Evolutionary conservation across 768 basidiomycete species (phyloP), one percentile per base, ranked within the genome.

Genomic region (Leccinum variicolor): DNA sequence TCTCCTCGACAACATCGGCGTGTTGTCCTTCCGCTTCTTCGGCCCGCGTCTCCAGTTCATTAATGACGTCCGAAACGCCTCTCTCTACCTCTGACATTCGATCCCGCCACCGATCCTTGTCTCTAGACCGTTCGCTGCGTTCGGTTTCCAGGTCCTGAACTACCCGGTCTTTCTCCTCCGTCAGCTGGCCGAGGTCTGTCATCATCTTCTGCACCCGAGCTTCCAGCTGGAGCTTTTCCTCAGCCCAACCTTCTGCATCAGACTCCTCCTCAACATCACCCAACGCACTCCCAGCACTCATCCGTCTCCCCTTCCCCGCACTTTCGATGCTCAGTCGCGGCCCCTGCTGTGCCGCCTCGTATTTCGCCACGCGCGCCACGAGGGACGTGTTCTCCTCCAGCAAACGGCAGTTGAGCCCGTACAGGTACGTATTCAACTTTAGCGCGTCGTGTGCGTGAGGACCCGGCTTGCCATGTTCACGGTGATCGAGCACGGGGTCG

Each of bases 381-480:
- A 94, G 76, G 14, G 66, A 72, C 66, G 91, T 81, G 67, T 94
- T 95, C 76, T 96, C 94, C 69, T 93, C 89, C 63, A 91, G 89
- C 55, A 96, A 69, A 55, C 87, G 80, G 46, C 86, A 77, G 71
- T 96, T 96, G 52, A 96, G 76, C 11, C 88, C 86, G 72, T 95
- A 91, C 66, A 96, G 71, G 69, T 96, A 95, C 11, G 81, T 79
- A 59, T 96, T 95, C 61, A 96, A 72, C 73, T 94, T 96, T 17
- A 81, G 81, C 3, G 89, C 89, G 69, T 95, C 92, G 73, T 94
- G 94, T 23, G 87, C 92, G 73, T 94, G 94, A 29, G 87, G 77
- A 17, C 87, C 86, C 29, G 91, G 82, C 19, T 85, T 88, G 25
- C 81, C 83, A 25, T 81, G 81, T 6, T 81, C 79, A 9, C 84